Base-by-base conservation (phyloP, 192 early-diverging fungal genomes). In the Backusella parvicylindrica region DNA sequence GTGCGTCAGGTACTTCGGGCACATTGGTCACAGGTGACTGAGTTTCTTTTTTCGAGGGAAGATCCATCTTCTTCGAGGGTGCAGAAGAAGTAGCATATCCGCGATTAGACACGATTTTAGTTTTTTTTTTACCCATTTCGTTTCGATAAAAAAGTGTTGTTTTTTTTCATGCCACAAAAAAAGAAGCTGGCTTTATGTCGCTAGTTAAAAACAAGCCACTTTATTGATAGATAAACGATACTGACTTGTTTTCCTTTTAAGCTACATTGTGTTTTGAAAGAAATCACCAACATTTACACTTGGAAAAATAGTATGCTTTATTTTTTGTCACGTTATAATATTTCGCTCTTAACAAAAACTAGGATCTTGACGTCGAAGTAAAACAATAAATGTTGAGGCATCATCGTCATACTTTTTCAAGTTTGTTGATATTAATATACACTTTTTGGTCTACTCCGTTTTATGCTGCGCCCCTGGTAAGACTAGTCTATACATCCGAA, bases 41-140 rank as follows among this genome's bases (percentile, higher is more conserved):
- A 13, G 26, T 36, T 1, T 31, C 26, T 41, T 70, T 31, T 65
- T 6, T 16, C 13, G 8, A 1, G 2, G 21, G 26, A 12, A 11
- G 13, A 15, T 70, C 41, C 15, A 64, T 12, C 38, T 64, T 65
- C 15, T 73, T 73, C 16, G 56, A 65, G 8, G 63, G 63, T 21
- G 63, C 72, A 9, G 72, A 73, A n/a, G 41, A 40, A 21, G 72
- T 73, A 13, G 72, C 56, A 6, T 40, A 64, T 30, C 72, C 72
- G 18, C 72, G 33, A 23, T 73, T 64, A 21, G 72, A 73, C 4
- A 65, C 72, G 1, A 65, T 37, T 64, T 73, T 73, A 11, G 53
- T 64, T 11, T 41, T 65, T 40, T 73, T 73, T 23, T 65, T 73
- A 8, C 37, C 72, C 72, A 73, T 73, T 30, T n/a, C 8, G 21